Evolutionary conservation across 2,329 filamentous ascomycete species (phyloP).

Genomic region (Arthroderma sp.): DNA sequence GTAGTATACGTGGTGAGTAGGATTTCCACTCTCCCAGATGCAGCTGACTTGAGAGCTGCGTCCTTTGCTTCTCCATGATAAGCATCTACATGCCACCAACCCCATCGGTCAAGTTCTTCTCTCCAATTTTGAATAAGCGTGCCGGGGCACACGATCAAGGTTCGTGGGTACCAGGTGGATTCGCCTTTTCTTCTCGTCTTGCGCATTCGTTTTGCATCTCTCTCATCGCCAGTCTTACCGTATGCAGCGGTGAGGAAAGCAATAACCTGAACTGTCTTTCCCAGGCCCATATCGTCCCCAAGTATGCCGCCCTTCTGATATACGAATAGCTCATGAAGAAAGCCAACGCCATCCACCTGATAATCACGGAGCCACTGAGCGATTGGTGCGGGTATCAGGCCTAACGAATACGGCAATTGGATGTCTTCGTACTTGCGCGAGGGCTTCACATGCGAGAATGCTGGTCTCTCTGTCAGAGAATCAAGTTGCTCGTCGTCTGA

Average conservation of each 20-base stretch:
- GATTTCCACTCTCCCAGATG: constrained; percentile 67
- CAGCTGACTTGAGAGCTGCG: constrained; percentile 58
- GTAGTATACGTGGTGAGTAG: constrained; percentile 92
- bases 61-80: constrained; percentile 67
- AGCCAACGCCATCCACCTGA: constrained; percentile 72
- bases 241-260: constrained; percentile 85
- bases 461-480: constrained; percentile 55
- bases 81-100: constrained; percentile 81
- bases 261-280: constrained; percentile 93
- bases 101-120: constrained; percentile 76
- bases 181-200: constrained; percentile 56
- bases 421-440: constrained; percentile 64
- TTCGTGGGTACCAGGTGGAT: constrained; percentile 65
- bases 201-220: constrained; percentile 76
- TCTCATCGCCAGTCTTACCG: constrained; percentile 81
- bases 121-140: constrained; percentile 85
- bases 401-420: constrained; percentile 59
- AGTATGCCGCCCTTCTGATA: constrained; percentile 84
- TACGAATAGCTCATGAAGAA: constrained; percentile 79
- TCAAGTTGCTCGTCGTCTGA: constrained; percentile 55
- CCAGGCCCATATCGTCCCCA: constrained; percentile 94
- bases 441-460: constrained; percentile 51
- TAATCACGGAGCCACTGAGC: constrained; percentile 89
- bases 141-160: constrained; percentile 79
- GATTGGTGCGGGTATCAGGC: constrained; percentile 74